Percentiles rank a stretch among this genome's conserved stretches.
These are phyloP conservation scores for Suillus subluteus DNA, from an alignment of 768 basidiomycete species.

Conservation along the genomic window DNA sequence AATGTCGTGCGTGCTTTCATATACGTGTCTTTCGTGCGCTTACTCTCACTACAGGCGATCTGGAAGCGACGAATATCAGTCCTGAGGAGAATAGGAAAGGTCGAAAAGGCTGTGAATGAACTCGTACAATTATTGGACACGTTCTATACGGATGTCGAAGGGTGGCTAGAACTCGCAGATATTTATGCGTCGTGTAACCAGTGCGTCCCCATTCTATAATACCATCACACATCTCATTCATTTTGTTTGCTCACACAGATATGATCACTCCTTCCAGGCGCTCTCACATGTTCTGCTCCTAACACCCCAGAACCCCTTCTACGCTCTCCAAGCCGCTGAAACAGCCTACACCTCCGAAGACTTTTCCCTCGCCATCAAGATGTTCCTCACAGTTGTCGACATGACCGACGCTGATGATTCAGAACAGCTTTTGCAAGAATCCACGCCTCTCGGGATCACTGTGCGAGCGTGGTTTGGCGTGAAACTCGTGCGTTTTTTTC, in stretches of 20 bases:
- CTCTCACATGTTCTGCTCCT: conserved; percentile 79
- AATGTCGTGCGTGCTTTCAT: conserved; percentile 59
- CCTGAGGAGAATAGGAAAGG: conserved; percentile 60
- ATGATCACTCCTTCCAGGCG: conserved; percentile 70
- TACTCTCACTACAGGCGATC: conserved; percentile 46
- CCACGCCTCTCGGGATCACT: conserved; percentile 50
- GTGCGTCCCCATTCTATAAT: conserved; percentile 45
- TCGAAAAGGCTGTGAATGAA: conserved; percentile 70
- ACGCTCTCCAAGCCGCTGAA: conserved; percentile 84
- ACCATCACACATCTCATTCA: background rate
- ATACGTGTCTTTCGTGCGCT: background rate
- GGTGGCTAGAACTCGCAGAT: conserved; percentile 85
- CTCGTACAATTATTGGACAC: conserved; percentile 79
- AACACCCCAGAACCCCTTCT: conserved; percentile 85
- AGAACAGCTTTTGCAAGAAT: conserved; percentile 51
- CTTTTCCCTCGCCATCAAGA: conserved; percentile 69
- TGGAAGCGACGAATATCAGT: conserved; percentile 87
- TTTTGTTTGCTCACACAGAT: conserved; percentile 47
- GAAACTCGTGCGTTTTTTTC: conserved; percentile 61
- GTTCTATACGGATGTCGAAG: conserved; percentile 87
- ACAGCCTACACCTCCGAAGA: conserved; percentile 84
- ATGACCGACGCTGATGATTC: conserved; percentile 64
- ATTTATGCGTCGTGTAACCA: conserved; percentile 76
- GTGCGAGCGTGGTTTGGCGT: conserved; percentile 80
- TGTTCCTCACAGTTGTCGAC: conserved; percentile 78